Conservation (phyloP, 495 filamentous ascomycete species). For the Rhypophila decipiens region DNA sequence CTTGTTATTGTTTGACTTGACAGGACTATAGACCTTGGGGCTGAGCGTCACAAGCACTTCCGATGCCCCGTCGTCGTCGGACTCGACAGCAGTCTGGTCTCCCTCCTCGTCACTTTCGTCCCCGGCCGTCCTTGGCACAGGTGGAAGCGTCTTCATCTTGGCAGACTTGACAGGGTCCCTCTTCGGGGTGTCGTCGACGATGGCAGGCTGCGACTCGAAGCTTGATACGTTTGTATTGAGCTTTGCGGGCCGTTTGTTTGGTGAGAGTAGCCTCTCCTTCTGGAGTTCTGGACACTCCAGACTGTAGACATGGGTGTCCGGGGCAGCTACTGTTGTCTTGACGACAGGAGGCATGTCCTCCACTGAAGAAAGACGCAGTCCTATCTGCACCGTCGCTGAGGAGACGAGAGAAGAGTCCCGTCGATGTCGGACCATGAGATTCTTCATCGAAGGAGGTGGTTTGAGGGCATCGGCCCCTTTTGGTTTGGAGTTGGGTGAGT, state of each 20-base stretch:
- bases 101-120: neutral
- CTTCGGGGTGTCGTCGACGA: constrained; percentile 7
- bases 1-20: constrained; percentile 35
- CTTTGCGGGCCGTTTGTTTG: constrained; percentile 22
- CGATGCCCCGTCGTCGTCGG: constrained; percentile 4
- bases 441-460: constrained; percentile 36
- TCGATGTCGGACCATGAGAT: constrained; percentile 26
- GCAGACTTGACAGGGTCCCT: constrained; percentile 22
- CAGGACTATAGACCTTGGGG: constrained; percentile 35
- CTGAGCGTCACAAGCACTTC: constrained; percentile 25
- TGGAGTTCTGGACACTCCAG: constrained; percentile 23
- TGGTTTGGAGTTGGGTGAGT: constrained; percentile 26
- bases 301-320: constrained; percentile 24
- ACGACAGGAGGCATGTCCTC: constrained; percentile 31
- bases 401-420: constrained; percentile 41
- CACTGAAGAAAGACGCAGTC: constrained; percentile 40
- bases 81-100: neutral
- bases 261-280: constrained; percentile 13
- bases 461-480: constrained; percentile 21
- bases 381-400: constrained; percentile 44
- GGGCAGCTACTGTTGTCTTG: constrained; percentile 10
- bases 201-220: neutral
- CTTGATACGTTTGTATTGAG: constrained; percentile 12
- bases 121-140: constrained; percentile 15
- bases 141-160: constrained; percentile 32